Percentiles rank a stretch among this genome's conserved stretches.
Evolutionary conservation across 2,329 filamentous ascomycete genomes (phyloP).

Genomic region (Westerdykella ornata): DNA sequence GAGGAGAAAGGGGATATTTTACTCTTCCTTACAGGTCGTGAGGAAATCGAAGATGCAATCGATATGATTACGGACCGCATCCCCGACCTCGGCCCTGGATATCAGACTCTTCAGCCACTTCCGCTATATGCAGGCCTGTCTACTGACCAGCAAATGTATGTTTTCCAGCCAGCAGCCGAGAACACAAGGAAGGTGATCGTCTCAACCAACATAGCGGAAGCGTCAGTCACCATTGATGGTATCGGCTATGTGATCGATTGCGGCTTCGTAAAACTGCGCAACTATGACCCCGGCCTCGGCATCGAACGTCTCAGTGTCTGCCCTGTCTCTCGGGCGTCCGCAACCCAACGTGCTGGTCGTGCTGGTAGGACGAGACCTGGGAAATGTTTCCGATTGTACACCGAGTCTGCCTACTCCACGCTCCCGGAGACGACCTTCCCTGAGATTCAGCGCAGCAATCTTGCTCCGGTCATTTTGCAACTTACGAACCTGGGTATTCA

Average conservation of each 20-base stretch:
- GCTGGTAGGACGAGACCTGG: slow-evolving; percentile 84
- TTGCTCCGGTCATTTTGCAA: slow-evolving; percentile 81
- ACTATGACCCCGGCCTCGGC: slow-evolving; percentile 74
- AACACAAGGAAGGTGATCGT: slow-evolving; percentile 87
- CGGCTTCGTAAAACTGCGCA: slow-evolving; percentile 80
- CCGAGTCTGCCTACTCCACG: slow-evolving; percentile 60
- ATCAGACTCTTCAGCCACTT: slow-evolving; percentile 59
- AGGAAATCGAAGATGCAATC: slow-evolving; percentile 83
- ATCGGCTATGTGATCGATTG: slow-evolving; percentile 87
- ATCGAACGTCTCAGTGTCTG: slow-evolving; percentile 82
- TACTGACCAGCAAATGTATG: slow-evolving; percentile 88
- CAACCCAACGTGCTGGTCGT: slow-evolving; percentile 83
- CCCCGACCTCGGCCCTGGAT: slow-evolving; percentile 53
- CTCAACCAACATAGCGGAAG: slow-evolving; percentile 93
- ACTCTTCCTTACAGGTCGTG: slow-evolving; percentile 83
- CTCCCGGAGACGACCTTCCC: slow-evolving; percentile 71
- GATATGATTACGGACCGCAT: slow-evolving; percentile 70
- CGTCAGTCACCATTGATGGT: slow-evolving; percentile 90
- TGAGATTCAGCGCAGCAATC: slow-evolving; percentile 86
- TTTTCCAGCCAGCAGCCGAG: slow-evolving; percentile 77
- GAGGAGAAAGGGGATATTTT: slow-evolving; percentile 82
- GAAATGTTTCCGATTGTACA: slow-evolving; percentile 92
- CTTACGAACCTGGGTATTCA: slow-evolving; percentile 93
- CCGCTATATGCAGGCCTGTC: slow-evolving; percentile 85
- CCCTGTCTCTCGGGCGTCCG: slow-evolving; percentile 81